These are phyloP conservation scores for Allium cepa DNA, from an alignment of 106 monocot genomes.

Conservation along the genomic window DNA sequence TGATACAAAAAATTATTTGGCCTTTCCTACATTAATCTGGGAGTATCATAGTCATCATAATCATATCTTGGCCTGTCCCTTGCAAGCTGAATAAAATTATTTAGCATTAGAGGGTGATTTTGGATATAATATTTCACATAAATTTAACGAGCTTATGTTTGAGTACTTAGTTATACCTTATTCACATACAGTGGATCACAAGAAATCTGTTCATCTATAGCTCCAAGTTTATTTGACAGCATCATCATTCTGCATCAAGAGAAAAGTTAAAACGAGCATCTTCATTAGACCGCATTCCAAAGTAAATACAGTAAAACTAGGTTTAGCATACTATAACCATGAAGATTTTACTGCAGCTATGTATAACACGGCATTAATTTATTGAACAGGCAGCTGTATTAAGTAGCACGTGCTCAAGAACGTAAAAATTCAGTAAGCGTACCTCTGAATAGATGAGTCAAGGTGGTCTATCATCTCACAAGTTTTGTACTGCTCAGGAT, in stretches of 20 bases:
- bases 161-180: slow-evolving; percentile 33
- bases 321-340: background rate
- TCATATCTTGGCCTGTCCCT: slow-evolving; percentile 71
- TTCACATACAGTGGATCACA: slow-evolving; percentile 78
- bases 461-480: slow-evolving; percentile 77
- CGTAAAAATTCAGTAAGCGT: background rate
- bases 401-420: background rate
- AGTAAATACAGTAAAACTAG: background rate
- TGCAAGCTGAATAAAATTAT: slow-evolving; percentile 40
- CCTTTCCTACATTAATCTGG: too few relatives aligned
- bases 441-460: slow-evolving; percentile 90
- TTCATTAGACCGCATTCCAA: background rate
- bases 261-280: background rate
- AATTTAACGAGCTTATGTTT: background rate
- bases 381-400: background rate
- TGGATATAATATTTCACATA: background rate
- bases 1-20: too few relatives aligned
- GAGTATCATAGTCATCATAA: slow-evolving; percentile 80
- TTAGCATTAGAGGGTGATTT: background rate
- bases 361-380: too few relatives aligned
- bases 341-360: background rate
- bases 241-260: slow-evolving; percentile 50
- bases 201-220: slow-evolving; percentile 74
- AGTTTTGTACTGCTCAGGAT: slow-evolving; percentile 96
- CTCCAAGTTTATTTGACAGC: slow-evolving; percentile 65